These are phyloP conservation scores for Closterium sp. DNA, from an alignment of 139 green algal genomes.

Conservation along the genomic window DNA sequence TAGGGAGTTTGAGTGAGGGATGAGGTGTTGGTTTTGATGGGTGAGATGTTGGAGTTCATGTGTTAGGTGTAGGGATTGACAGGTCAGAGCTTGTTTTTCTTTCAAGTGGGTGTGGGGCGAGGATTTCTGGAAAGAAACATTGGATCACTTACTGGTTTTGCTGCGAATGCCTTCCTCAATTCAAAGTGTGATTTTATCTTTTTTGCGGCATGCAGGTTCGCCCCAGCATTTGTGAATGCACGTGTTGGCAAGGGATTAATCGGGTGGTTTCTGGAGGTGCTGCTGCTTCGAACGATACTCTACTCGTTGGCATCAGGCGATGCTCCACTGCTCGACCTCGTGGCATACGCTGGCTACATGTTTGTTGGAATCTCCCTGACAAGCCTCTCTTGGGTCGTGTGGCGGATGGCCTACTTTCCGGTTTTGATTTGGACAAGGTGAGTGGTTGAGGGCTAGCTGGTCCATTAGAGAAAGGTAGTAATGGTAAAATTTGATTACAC, in stretches of 20 bases:
- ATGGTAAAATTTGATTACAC: too few species aligned
- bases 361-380: slow-evolving; percentile 47
- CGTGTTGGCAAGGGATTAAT: slow-evolving; percentile 59
- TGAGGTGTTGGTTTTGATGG: too few species aligned
- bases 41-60: too few species aligned
- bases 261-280: slow-evolving; percentile 70
- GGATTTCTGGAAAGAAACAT: too few species aligned
- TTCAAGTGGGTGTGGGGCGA: too few species aligned
- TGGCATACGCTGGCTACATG: slow-evolving; percentile 73
- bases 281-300: slow-evolving; percentile 64
- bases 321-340: slow-evolving; percentile 78
- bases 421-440: slow-evolving; percentile 67
- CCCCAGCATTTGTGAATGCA: slow-evolving; percentile 70
- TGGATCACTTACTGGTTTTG: too few species aligned
- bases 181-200: neutral
- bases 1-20: neutral
- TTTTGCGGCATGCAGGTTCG: slow-evolving; percentile 57
- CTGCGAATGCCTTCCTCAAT: too few species aligned
- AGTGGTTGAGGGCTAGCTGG: slow-evolving; percentile 13
- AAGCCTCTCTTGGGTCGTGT: slow-evolving; percentile 34
- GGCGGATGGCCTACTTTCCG: slow-evolving; percentile 62
- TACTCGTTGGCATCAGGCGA: slow-evolving; percentile 65
- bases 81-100: too few species aligned
- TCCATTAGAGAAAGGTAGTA: too few species aligned
- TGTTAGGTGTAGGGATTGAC: too few species aligned